These are phyloP conservation scores for Neopestalotiopsis sp. DNA, from an alignment of 2,329 filamentous ascomycete genomes.

Conservation along the genomic window DNA sequence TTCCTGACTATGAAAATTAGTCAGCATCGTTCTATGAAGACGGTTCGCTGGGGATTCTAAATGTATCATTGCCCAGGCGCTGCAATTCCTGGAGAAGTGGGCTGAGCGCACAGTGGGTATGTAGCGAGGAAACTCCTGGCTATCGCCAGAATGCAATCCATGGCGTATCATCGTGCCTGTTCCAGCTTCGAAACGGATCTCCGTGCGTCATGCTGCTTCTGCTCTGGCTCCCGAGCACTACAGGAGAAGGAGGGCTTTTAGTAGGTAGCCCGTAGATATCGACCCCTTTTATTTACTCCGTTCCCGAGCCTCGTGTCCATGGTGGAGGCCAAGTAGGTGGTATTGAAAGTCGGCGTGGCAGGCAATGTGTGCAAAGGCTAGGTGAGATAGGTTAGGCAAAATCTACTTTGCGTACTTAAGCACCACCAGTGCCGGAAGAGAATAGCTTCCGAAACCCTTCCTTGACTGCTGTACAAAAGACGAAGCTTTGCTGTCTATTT, in stretches of 20 bases:
- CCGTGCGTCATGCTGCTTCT: neutral
- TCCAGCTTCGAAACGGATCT: conserved; percentile 2
- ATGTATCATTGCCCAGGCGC: too few relatives aligned
- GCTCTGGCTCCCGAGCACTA: neutral
- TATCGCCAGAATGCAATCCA: neutral
- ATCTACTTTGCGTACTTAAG: neutral
- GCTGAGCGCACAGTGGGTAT: too few relatives aligned
- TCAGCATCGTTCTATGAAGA: neutral
- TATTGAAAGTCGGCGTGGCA: too few relatives aligned
- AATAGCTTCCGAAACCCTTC: neutral
- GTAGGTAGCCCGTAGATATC: neutral
- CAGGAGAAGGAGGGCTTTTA: neutral
- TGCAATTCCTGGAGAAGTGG: too few relatives aligned
- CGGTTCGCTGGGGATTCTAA: too few relatives aligned
- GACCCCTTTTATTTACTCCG: neutral
- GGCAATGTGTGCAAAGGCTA: neutral
- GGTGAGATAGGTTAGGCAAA: neutral
- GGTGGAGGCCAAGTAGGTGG: neutral
- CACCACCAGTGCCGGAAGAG: neutral
- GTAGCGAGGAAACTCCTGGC: too few relatives aligned
- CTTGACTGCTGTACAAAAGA: neutral
- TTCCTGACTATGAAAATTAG: neutral
- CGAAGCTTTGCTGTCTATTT: neutral
- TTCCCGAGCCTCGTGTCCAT: neutral
- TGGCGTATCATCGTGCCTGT: neutral